Conservation (phyloP, 2,329 filamentous ascomycete genomes). For the Claviceps pusilla region DNA sequence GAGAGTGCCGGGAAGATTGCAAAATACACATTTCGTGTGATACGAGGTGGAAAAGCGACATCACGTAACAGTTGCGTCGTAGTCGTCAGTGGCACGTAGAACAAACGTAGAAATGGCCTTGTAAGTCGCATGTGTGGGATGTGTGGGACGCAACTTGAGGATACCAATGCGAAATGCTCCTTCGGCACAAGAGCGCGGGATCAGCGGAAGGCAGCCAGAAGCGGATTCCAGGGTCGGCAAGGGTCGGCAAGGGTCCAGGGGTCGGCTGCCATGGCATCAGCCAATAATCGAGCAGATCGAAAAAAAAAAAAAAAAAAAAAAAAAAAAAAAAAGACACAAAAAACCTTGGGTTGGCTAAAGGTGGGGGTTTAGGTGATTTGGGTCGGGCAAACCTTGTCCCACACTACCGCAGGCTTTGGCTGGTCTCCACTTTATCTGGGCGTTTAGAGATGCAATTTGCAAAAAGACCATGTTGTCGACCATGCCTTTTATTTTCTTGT, state of each 20-base stretch:
- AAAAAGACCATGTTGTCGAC: neutral
- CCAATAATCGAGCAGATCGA: conserved; percentile 25
- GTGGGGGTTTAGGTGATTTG: too few species aligned
- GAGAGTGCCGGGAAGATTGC: neutral
- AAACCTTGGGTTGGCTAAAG: neutral
- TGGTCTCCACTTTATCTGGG: neutral
- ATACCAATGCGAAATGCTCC: neutral
- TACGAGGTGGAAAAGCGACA: neutral
- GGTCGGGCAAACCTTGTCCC: neutral
- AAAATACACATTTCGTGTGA: neutral
- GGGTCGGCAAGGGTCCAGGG: conserved; percentile 8
- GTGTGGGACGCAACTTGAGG: neutral
- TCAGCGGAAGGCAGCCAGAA: neutral
- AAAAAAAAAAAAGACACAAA: too few species aligned
- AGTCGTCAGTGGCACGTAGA: neutral
- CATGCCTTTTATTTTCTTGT: neutral
- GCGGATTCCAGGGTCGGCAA: conserved; percentile 15
- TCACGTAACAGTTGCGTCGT: neutral
- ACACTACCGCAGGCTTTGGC: neutral
- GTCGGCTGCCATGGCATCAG: neutral
- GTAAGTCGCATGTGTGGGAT: neutral
- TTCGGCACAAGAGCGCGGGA: neutral
- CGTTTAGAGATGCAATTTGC: neutral
- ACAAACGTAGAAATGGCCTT: neutral
- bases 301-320: neutral